A percentile compares a stretch with the other conserved stretches of the same genome.
These are phyloP conservation scores for Apocynum venetum DNA, from an alignment of 257 asterid genomes.

Conservation along the genomic window DNA sequence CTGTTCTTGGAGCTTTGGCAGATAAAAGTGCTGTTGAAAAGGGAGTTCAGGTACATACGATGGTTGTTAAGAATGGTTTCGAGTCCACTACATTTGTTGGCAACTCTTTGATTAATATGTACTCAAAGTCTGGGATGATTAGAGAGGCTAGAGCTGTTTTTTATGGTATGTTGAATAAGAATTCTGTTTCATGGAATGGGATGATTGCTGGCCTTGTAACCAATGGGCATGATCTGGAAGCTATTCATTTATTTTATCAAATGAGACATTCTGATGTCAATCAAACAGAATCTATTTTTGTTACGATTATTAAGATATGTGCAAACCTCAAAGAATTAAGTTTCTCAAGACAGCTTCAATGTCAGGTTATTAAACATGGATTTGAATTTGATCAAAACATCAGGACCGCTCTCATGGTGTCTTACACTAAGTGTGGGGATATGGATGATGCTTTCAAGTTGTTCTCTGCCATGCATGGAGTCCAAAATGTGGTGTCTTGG, in stretches of 20 bases:
- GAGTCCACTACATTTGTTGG: slow-evolving; percentile 54
- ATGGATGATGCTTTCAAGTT: slow-evolving; percentile 69
- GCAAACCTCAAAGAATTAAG: slow-evolving; percentile 55
- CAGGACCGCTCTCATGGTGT: slow-evolving; percentile 64
- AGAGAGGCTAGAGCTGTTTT: slow-evolving; percentile 61
- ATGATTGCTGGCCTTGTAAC: slow-evolving; percentile 76
- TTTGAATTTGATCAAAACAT: slow-evolving; percentile 46
- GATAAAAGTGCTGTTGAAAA: slow-evolving; percentile 38
- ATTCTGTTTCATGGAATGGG: slow-evolving; percentile 85
- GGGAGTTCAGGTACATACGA: slow-evolving; percentile 66
- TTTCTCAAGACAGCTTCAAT: slow-evolving; percentile 69
- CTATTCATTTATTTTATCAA: slow-evolving; percentile 49
- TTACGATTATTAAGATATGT: slow-evolving; percentile 59
- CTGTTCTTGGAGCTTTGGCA: slow-evolving; percentile 78
- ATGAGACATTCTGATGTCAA: slow-evolving; percentile 67
- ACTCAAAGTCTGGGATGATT: slow-evolving; percentile 70
- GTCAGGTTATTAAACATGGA: slow-evolving; percentile 50
- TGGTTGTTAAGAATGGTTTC: slow-evolving; percentile 58
- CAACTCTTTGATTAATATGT: slow-evolving; percentile 72
- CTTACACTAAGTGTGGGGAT: slow-evolving; percentile 60
- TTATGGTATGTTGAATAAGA: slow-evolving; percentile 41
- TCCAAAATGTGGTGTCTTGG: slow-evolving; percentile 80
- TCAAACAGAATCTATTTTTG: slow-evolving; percentile 50
- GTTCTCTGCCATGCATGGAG: slow-evolving; percentile 37
- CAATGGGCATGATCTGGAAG: slow-evolving; percentile 62